Base-by-base conservation (phyloP, 495 filamentous ascomycete genomes). In the Penicillium dipodomyicola region DNA sequence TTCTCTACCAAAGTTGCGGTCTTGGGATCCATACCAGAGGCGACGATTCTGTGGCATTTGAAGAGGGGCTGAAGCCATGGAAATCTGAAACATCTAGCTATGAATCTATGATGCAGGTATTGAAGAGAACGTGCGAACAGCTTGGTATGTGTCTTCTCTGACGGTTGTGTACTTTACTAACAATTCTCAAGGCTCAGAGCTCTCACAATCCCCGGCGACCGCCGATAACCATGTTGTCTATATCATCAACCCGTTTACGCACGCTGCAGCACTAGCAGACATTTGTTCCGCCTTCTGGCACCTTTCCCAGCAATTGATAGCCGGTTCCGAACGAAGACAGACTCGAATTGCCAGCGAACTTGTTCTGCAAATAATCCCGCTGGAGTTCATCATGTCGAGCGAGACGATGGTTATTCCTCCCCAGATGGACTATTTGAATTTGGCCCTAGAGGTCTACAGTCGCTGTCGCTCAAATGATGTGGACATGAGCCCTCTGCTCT, bases 391-490 rank as follows among this genome's bases (percentile, higher is more conserved):
- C 48, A 80, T 83, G 8, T 88, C 87, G 2, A 74, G 81, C 22
- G 79, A 84, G 3, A 81, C 80, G 2, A 71, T 95, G 32, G 82
- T 86, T 12, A 76, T 89, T n/a, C 83, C 86, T 23, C 76, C 84
- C 3, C 84, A 88, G n/a, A 64, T 72, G 3, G 84, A 89, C 3
- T 88, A 88, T 60, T 67, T 79, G 39, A 84, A 76, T 52, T 71
- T 97, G 2, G 90, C 91, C 19, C 72, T 91, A 22, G 91, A 97
- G 67, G 84, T 94, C 12, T 97, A 97, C 65, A 88, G 92, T 60
- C 85, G 94, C 23, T 96, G 91, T 68, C 77, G 81, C 5, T 79
- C 80, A 9, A 84, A 82, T 29, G 74, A 84, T 58, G 10, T 60
- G 56, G 58, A 68, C 43, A 33, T 72, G 50, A 67, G 59, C 14